phyloP scores from a whole-genome alignment of 2,329 filamentous ascomycete genomes.

The Cladosporium sp. region DNA sequence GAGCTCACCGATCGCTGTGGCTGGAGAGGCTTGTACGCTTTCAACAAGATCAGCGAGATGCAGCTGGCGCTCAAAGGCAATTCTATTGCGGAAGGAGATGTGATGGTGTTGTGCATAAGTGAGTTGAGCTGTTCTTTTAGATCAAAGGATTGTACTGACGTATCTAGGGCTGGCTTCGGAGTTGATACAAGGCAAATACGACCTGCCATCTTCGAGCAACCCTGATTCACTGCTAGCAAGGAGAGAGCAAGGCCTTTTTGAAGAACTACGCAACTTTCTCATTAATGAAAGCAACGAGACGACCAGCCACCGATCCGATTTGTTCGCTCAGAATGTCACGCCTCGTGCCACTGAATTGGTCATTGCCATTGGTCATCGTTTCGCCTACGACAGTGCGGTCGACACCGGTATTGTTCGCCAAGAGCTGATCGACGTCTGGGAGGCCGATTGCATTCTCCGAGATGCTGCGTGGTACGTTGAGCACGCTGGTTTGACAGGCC shows the following conservation, averaged over 20 bases:
- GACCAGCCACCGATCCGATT: not conserved
- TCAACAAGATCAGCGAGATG: conserved; percentile 5
- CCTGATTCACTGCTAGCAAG: too few relatives aligned
- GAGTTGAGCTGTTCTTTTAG: too few relatives aligned
- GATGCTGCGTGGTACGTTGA: conserved; percentile 5
- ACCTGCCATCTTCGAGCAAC: too few relatives aligned
- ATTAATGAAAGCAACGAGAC: not conserved
- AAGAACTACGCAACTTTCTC: not conserved
- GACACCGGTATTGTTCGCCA: not conserved
- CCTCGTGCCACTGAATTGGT: not conserved
- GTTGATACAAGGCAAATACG: too few relatives aligned
- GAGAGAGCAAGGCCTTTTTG: not conserved
- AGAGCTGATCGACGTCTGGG: not conserved
- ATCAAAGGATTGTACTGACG: too few relatives aligned
- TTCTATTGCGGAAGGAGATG: conserved; percentile 8
- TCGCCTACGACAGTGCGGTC: not conserved
- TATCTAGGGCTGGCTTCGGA: too few relatives aligned
- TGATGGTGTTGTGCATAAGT: conserved; percentile 9
- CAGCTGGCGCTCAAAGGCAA: conserved; percentile 2
- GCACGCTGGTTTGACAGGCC: not conserved
- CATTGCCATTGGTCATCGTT: not conserved
- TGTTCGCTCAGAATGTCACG: not conserved
- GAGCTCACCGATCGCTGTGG: conserved; percentile 4
- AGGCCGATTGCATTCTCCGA: conserved; percentile 6
- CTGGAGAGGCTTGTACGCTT: conserved; percentile 3